A percentile compares a stretch with the other conserved stretches of the same genome.
Evolutionary conservation across 306 rosid genomes (phyloP).

Genomic region (Hylodesmum podocarpum): DNA sequence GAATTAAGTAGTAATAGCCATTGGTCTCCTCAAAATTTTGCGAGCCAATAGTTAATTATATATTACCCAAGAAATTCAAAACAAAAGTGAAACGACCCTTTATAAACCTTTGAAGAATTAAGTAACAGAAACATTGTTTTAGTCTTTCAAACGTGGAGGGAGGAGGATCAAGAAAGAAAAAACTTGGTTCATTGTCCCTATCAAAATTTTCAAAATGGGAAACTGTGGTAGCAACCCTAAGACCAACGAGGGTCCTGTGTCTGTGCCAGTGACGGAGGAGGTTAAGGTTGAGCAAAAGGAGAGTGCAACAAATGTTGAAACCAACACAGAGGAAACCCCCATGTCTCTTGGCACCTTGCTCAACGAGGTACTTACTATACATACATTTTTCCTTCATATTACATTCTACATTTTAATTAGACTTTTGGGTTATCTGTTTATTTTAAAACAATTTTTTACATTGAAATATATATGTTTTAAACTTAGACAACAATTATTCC

Average conservation of each 20-base stretch:
- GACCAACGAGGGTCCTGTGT: conserved; percentile 36
- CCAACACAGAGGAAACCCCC: background rate
- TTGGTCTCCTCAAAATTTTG: conserved; percentile 38
- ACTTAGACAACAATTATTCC: no score
- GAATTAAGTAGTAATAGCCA: conserved; percentile 11
- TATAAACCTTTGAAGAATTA: conserved; percentile 25
- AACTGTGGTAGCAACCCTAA: conserved; percentile 47
- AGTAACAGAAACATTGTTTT: background rate
- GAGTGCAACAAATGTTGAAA: background rate
- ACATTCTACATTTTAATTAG: no score
- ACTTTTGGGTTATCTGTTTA: no score
- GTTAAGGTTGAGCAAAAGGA: conserved; percentile 2
- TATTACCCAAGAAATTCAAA: background rate
- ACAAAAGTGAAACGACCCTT: conserved; percentile 2
- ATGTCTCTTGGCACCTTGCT: conserved; percentile 30
- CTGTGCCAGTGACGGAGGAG: background rate
- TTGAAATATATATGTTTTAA: no score
- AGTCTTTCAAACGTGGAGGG: background rate
- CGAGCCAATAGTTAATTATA: conserved; percentile 33
- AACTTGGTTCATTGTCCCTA: conserved; percentile 15
- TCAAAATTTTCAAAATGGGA: conserved; percentile 30
- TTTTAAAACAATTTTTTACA: no score
- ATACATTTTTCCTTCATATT: background rate
- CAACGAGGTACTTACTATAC: conserved; percentile 30
- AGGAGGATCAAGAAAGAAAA: conserved; percentile 15